Evolutionary conservation across 805 yeast genomes (phyloP).

Genomic region (Hyphopichia homilentoma): DNA sequence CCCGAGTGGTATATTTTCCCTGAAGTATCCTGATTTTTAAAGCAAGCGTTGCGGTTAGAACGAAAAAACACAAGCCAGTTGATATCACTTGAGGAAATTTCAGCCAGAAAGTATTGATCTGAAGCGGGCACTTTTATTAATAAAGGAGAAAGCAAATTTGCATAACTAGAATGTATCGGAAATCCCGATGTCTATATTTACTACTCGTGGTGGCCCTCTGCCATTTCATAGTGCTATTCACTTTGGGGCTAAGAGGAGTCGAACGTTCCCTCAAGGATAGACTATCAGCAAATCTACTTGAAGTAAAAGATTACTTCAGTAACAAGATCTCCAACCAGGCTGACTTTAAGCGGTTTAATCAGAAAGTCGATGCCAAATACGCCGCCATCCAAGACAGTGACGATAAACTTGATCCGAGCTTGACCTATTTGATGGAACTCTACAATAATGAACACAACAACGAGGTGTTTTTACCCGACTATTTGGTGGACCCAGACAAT

Average conservation of each 20-base stretch:
- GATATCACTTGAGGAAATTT: too few relatives aligned
- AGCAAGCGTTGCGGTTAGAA: too few relatives aligned
- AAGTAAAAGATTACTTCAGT: slow-evolving; percentile 2
- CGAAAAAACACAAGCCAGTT: too few relatives aligned
- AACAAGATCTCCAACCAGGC: slow-evolving; percentile 1
- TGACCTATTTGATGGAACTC: slow-evolving; percentile 9
- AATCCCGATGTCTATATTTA: slow-evolving; percentile 13
- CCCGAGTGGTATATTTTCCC: too few relatives aligned
- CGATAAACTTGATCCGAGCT: too few relatives aligned
- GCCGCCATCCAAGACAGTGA: too few relatives aligned
- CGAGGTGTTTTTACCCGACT: slow-evolving; percentile 11
- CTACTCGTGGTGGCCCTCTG: slow-evolving; percentile 10
- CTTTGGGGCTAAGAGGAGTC: slow-evolving; percentile 9
- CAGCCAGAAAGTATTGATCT: too few relatives aligned
- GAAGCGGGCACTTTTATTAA: too few relatives aligned
- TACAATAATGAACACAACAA: slow-evolving; percentile 3
- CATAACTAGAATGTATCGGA: slow-evolving; percentile 12
- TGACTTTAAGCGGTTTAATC: not conserved
- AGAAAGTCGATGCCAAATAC: slow-evolving; percentile 5
- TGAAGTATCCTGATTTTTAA: too few relatives aligned
- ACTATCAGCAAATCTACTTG: slow-evolving; percentile 1
- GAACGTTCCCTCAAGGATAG: slow-evolving; percentile 3
- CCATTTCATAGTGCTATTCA: slow-evolving; percentile 10
- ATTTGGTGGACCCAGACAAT: slow-evolving; percentile 6
- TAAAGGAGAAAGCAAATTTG: too few relatives aligned